Evolutionary conservation across 495 filamentous ascomycete species (phyloP).

Genomic region (Talaromyces stipitatus): DNA sequence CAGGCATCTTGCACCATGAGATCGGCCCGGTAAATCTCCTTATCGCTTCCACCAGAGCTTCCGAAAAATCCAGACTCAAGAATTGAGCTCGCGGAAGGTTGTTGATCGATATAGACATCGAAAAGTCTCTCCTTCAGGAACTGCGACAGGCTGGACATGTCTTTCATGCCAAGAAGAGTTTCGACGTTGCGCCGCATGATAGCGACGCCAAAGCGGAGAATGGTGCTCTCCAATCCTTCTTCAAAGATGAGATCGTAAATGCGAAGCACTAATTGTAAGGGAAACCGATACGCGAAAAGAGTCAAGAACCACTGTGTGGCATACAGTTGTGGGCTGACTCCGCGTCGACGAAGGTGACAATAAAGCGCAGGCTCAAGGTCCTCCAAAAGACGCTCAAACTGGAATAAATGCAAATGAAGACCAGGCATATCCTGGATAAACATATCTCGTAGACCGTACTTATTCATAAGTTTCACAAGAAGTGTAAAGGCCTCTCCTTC

Average conservation of each 20-base stretch:
- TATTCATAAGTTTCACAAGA: conserved; percentile 90
- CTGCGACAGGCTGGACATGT: conserved; percentile 77
- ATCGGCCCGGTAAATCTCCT: conserved; percentile 92
- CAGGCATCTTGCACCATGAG: conserved; percentile 90
- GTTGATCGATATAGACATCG: conserved; percentile 92
- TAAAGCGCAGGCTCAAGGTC: conserved; percentile 91
- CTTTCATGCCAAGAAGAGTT: conserved; percentile 73
- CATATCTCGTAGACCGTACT: conserved; percentile 86
- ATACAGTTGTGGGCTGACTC: conserved; percentile 86
- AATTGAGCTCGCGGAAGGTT: conserved; percentile 77
- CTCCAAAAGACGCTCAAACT: conserved; percentile 91
- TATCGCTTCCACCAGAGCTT: conserved; percentile 79
- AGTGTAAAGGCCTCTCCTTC: conserved; percentile 96
- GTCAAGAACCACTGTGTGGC: conserved; percentile 99
- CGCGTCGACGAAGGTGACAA: conserved; percentile 84
- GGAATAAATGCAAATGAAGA: conserved; percentile 84
- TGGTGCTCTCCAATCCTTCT: conserved; percentile 82
- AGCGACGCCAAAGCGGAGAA: conserved; percentile 87
- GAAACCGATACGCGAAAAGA: conserved; percentile 97
- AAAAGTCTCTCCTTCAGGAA: conserved; percentile 93
- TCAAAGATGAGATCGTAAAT: conserved; percentile 96
- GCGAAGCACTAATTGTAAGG: conserved; percentile 87
- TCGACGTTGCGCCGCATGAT: conserved; percentile 90
- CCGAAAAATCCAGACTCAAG: conserved; percentile 98
- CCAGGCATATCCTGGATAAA: conserved; percentile 97